Evolutionary conservation across 345 rosid genomes (phyloP), one percentile per base, ranked within the genome.

Genomic region (Moricandia arvensis): DNA sequence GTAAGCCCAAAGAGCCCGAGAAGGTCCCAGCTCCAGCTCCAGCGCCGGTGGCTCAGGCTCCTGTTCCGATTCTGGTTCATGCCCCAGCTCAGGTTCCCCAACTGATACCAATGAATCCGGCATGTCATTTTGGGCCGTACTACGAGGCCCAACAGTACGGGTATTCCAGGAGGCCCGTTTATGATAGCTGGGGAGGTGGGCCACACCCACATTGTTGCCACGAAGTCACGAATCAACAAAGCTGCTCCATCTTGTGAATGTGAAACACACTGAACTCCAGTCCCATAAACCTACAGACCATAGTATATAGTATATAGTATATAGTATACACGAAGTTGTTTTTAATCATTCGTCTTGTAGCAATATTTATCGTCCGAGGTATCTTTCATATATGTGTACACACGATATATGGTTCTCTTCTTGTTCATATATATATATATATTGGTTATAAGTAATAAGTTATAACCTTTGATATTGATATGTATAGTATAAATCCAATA

Each of bases 221-320:
- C 45, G 81, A 24, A 79, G 80, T 17, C 78, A 69, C 41, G 4
- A 79, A 83, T 80, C 75, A 82, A 2, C 59, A 21, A 55, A 73
- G 54, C 2, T 90, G 96, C 77, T 74, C 71, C 15, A 75, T 86
- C 62, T 76, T 87, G 88, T 87, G 75, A 87, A 82, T 87, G 88
- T 87, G 75, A 87, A 63, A 53, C 58, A 53, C 58, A 26, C 26
- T 29, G 11, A 29, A 59, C 62, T 58, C 45, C 45, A 38, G 51
- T 43, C 16, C 12, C 15, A 13, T 43, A 45, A 45, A 45, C 21
- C 11, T 59, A 13, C 16, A 29, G 4, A 29, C 5, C 33, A 29
- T 1, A 55, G 30, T 24, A 2, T 33, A 33, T 29, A 29, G 2
- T 6, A 3, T 10, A 38, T 38, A 38, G 5, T 38, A 45, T 45